Conservation (phyloP, 2,329 filamentous ascomycete genomes). For the Coniochaeta hoffmannii region DNA sequence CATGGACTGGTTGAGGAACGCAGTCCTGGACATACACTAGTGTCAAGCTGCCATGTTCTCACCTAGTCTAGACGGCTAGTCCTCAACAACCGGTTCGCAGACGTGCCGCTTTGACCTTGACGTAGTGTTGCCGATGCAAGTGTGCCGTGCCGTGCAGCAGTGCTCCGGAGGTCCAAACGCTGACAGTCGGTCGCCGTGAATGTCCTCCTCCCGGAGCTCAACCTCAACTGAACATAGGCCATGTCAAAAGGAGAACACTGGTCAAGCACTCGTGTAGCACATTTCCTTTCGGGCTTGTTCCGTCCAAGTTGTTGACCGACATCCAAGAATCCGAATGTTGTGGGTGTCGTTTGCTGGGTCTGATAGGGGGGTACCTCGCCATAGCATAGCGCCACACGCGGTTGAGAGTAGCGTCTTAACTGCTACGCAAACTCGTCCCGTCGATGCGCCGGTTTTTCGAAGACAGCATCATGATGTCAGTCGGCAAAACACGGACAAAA, state of each 20-base stretch:
- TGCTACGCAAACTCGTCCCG: too few relatives aligned
- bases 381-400: not conserved
- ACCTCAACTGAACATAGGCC: too few relatives aligned
- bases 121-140: not conserved
- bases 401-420: not conserved
- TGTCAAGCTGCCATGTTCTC: too few relatives aligned
- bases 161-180: not conserved
- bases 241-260: too few relatives aligned
- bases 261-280: too few relatives aligned
- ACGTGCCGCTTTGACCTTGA: not conserved
- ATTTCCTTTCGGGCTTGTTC: not conserved
- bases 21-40: too few relatives aligned
- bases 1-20: too few relatives aligned
- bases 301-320: not conserved
- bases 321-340: too few relatives aligned
- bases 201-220: not conserved
- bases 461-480: not conserved
- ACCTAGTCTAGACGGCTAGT: not conserved
- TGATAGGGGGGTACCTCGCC: not conserved
- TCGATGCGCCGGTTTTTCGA: not conserved
- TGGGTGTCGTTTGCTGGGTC: too few relatives aligned
- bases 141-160: not conserved
- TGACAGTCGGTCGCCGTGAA: not conserved
- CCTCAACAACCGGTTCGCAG: not conserved
- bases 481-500: not conserved